Conservation (phyloP, 257 asterid genomes). For the Lycium ferocissimum region DNA sequence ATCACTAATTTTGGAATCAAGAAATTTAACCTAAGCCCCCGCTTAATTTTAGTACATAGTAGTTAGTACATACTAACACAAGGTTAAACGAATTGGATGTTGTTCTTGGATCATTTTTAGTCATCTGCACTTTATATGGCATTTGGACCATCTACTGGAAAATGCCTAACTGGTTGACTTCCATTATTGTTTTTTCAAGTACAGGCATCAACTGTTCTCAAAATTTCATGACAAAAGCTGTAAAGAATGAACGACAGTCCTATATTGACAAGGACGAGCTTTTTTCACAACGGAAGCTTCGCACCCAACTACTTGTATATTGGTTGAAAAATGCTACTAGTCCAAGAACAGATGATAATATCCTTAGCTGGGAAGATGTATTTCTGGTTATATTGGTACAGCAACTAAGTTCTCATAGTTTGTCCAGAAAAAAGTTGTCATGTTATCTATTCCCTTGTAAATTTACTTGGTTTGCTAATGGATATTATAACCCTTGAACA, state of each 20-base stretch:
- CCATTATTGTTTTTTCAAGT: conserved; percentile 9
- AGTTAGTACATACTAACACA: not conserved
- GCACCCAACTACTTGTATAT: not conserved
- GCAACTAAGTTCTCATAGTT: not conserved
- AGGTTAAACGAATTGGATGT: not conserved
- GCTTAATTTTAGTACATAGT: not conserved
- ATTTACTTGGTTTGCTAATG: not conserved
- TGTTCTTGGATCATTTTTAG: not conserved
- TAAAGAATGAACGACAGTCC: not conserved
- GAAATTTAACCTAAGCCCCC: not conserved
- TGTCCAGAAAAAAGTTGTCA: not conserved
- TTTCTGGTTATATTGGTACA: not conserved
- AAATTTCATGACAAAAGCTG: not conserved
- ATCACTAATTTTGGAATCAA: not conserved
- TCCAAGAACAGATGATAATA: not conserved
- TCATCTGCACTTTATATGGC: not conserved
- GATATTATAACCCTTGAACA: not conserved
- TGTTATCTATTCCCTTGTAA: not conserved
- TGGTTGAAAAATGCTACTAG: not conserved
- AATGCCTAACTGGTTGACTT: not conserved
- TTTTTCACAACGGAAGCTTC: not conserved
- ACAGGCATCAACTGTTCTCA: conserved; percentile 26
- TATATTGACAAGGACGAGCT: not conserved
- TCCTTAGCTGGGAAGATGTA: not conserved
- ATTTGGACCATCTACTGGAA: not conserved